A percentile compares a stretch with the other conserved stretches of the same genome.
Evolutionary conservation across 345 rosid species (phyloP).

Genomic region (Dipteronia sinensis): DNA sequence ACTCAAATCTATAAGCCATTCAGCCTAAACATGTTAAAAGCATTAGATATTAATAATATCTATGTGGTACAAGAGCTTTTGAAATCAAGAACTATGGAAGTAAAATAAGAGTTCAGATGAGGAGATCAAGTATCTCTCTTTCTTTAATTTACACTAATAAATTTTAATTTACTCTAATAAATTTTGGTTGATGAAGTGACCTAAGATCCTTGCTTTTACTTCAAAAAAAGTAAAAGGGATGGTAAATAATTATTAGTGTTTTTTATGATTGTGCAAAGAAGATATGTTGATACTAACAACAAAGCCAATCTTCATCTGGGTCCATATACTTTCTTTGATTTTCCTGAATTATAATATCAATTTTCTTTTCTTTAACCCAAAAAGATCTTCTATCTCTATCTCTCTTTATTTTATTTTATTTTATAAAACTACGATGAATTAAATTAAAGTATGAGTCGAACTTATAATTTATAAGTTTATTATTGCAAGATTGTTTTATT

Average conservation of each 20-base stretch:
- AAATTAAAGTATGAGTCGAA: background rate
- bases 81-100: too few species aligned
- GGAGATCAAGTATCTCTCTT: too few species aligned
- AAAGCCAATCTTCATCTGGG: slow-evolving; percentile 37
- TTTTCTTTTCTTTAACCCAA: background rate
- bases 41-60: too few species aligned
- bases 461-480: background rate
- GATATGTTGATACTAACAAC: slow-evolving; percentile 23
- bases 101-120: too few species aligned
- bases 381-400: background rate
- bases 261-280: slow-evolving; percentile 21
- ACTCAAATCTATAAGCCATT: too few species aligned
- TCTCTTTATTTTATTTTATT: background rate
- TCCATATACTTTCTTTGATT: slow-evolving; percentile 24
- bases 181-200: slow-evolving; percentile 44
- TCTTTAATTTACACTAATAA: background rate
- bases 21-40: too few species aligned
- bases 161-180: background rate
- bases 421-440: background rate
- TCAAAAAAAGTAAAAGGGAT: slow-evolving; percentile 14
- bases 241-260: slow-evolving; percentile 22
- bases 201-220: slow-evolving; percentile 56
- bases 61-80: too few species aligned
- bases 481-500: background rate
- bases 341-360: background rate